These are phyloP conservation scores for Dioscorea dumetorum DNA, from an alignment of 106 monocot genomes.

Conservation along the genomic window DNA sequence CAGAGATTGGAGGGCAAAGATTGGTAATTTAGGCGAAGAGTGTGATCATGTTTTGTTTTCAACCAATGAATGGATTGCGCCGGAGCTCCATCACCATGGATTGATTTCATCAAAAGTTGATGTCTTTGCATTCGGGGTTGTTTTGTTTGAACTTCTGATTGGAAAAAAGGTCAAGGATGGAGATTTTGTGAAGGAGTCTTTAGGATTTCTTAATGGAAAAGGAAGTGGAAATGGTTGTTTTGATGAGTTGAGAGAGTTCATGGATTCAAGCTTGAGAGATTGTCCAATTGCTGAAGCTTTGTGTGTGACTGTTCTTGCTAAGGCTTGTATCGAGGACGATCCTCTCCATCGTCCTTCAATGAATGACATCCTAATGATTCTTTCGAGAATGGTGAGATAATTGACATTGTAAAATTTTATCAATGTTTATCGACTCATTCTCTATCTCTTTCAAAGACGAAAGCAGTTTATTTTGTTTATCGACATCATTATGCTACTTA, in stretches of 20 bases:
- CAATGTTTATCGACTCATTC: neutral
- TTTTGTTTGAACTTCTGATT: conserved; percentile 21
- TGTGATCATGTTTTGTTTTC: neutral
- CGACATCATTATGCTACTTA: neutral
- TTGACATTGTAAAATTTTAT: neutral
- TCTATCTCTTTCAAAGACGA: neutral
- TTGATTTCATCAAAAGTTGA: conserved; percentile 16
- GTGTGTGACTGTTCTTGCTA: conserved; percentile 21
- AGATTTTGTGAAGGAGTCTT: neutral
- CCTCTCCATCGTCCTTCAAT: conserved; percentile 21
- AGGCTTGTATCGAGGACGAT: conserved; percentile 22
- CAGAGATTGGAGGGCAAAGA: conserved; percentile 20
- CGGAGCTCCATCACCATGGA: conserved; percentile 9
- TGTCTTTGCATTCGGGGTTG: conserved; percentile 25
- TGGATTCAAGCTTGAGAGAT: conserved; percentile 20
- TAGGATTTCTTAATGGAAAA: conserved; percentile 2
- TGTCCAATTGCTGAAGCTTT: conserved; percentile 22
- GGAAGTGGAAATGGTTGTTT: conserved; percentile 9
- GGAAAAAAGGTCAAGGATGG: conserved; percentile 9
- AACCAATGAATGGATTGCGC: conserved; percentile 7
- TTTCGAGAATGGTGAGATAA: conserved; percentile 18
- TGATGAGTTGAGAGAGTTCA: conserved; percentile 5
- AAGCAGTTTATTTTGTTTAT: neutral
- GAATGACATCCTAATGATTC: conserved; percentile 21
- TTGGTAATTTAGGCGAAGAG: conserved; percentile 16